Evolutionary conservation across 2,329 filamentous ascomycete species (phyloP).

Genomic region (Fusarium fracticaudum): DNA sequence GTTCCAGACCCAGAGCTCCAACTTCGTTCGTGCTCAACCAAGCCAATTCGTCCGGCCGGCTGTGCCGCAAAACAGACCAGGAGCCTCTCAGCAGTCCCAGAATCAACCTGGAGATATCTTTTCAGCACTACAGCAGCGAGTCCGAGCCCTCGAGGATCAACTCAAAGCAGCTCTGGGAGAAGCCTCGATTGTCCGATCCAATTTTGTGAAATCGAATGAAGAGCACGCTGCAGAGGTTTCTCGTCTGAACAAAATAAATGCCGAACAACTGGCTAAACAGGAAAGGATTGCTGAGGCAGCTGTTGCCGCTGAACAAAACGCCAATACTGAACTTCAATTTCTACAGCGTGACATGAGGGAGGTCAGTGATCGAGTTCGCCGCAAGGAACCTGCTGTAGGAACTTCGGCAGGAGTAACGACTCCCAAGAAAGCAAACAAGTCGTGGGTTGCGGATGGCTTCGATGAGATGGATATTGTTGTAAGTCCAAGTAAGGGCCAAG

Average conservation of each 20-base stretch:
- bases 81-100: conserved; percentile 41
- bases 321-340: conserved; percentile 77
- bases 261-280: conserved; percentile 71
- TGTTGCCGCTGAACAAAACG: conserved; percentile 71
- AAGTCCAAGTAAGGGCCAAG: conserved; percentile 63
- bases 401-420: conserved; percentile 55
- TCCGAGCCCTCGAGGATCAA: conserved; percentile 64
- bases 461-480: conserved; percentile 70
- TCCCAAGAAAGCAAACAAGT: conserved; percentile 67
- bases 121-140: conserved; percentile 60
- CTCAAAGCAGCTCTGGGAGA: conserved; percentile 74
- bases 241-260: conserved; percentile 69
- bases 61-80: conserved; percentile 39
- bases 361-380: conserved; percentile 58
- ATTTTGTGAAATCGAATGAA: conserved; percentile 68
- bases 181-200: conserved; percentile 77
- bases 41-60: conserved; percentile 55
- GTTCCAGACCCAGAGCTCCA: conserved; percentile 44
- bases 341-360: conserved; percentile 76
- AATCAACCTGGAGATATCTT: conserved; percentile 50
- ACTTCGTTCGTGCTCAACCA: conserved; percentile 46
- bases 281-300: conserved; percentile 72
- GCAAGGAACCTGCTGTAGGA: conserved; percentile 53
- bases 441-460: conserved; percentile 78
- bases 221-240: conserved; percentile 71